Evolutionary conservation across 306 rosid genomes (phyloP), one percentile per base, ranked within the genome.

Genomic region (Cicer arietinum): DNA sequence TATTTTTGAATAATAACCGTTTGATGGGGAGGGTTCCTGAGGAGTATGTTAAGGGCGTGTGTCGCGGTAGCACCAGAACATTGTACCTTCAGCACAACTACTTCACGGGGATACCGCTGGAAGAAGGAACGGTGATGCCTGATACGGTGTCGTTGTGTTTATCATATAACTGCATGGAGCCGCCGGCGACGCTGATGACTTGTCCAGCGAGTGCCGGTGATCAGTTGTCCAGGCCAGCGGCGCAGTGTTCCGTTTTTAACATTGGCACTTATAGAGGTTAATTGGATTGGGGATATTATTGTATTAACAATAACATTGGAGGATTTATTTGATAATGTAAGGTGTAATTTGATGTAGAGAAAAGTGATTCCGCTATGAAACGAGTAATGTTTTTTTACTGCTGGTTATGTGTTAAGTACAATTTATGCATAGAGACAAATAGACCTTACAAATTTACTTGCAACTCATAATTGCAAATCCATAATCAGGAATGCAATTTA

Each of bases 11-110:
- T 66, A 89, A 88, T 30, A 91, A 91, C 89, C 92, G 84, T 35
- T 70, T 91, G 67, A 73, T 11, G 0, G 91, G 97, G 0, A 17
- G 16, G 1, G 91, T 91, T 4, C 97, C 97, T 42, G 78, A 63
- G 81, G 92, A 37, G 84, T 89, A 88, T 35, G 83, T 88, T 22
- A 85, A 85, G 77, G 82, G 90, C 82, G 78, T 88, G 75, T 80
- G 76, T 80, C 16, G 78, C 67, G 95, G 97, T 0, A 76, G 56
- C 78, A 89, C 95, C 71, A 86, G 74, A 83, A 89, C 91, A 8
- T 14, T 91, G 48, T 91, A 91, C 67, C 77, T 91, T 56, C 97
- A 91, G 63, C 95, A 91, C 72, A 91, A 91, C 54, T 91, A 63
- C 80, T 67, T 91, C 7, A 84, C 86, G 1, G 79, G 79, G 45